Conservation (phyloP, 768 basidiomycete genomes). For the Podaxis rugospora region DNA sequence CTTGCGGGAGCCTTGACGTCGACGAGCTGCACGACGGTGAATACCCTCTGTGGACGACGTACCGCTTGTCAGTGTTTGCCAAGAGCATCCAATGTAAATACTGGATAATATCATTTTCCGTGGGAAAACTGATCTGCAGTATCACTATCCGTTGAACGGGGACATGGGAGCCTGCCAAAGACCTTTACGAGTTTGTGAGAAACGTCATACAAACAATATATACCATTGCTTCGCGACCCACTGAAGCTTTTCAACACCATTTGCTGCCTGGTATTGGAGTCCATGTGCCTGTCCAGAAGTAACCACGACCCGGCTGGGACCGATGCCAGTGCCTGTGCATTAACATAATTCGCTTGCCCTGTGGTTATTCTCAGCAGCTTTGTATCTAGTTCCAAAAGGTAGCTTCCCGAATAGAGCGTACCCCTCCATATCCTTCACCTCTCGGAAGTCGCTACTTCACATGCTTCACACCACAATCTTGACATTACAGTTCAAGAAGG, state of each 20-base stretch:
- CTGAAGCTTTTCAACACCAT: too few relatives aligned
- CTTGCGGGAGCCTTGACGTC: conserved; percentile 36
- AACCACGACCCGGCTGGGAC: neutral
- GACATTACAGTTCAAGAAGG: neutral
- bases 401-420: neutral
- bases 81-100: neutral
- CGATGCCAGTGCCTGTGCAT: neutral
- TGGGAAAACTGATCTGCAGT: neutral
- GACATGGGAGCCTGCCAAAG: too few relatives aligned
- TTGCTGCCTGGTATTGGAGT: too few relatives aligned
- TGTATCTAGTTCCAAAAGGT: neutral
- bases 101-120: neutral
- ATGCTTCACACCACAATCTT: neutral
- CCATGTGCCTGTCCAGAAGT: too few relatives aligned
- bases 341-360: neutral
- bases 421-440: neutral
- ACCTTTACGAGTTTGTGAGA: too few relatives aligned
- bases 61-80: conserved; percentile 4
- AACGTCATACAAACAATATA: too few relatives aligned
- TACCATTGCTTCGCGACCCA: too few relatives aligned
- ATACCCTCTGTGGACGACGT: neutral
- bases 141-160: too few relatives aligned
- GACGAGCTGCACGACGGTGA: conserved; percentile 18
- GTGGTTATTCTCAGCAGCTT: neutral
- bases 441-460: neutral